A percentile compares a stretch with the other conserved stretches of the same genome.
phyloP scores from a whole-genome alignment of 805 yeast species.

The Starmerella vaccinii region DNA sequence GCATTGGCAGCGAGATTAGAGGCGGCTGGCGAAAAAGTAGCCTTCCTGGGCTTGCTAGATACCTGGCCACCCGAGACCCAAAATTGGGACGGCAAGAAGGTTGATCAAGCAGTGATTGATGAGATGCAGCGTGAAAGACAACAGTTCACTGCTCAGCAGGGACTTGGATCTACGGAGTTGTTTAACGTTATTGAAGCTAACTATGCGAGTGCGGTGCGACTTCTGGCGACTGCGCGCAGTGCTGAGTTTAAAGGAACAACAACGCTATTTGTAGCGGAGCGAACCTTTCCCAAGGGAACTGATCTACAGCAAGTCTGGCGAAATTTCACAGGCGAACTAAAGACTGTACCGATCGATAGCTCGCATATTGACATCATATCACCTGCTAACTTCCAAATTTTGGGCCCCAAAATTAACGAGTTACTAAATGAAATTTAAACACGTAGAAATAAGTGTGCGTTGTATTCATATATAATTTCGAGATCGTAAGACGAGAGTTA shows the following conservation, averaged over 20 bases:
- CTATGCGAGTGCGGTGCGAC: conserved; percentile 15
- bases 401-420: conserved; percentile 14
- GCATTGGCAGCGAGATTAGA: conserved; percentile 13
- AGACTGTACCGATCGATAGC: conserved; percentile 6
- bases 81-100: conserved; percentile 17
- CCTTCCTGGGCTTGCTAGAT: conserved; percentile 15
- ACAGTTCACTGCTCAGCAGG: conserved; percentile 11
- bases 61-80: conserved; percentile 23
- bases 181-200: conserved; percentile 15
- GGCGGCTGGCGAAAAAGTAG: conserved; percentile 7
- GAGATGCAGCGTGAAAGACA: conserved; percentile 17
- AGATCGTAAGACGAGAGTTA: too few species aligned
- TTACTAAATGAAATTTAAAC: background rate
- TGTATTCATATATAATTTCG: too few species aligned
- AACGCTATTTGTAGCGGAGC: conserved; percentile 15
- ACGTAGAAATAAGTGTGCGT: too few species aligned
- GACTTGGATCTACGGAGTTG: conserved; percentile 7
- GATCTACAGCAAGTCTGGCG: conserved; percentile 14
- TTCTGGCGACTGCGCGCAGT: conserved; percentile 16
- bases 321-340: conserved; percentile 2
- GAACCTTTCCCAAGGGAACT: conserved; percentile 11
- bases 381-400: conserved; percentile 6
- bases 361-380: conserved; percentile 18
- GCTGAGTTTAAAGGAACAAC: conserved; percentile 7
- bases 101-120: conserved; percentile 16